These are phyloP conservation scores for Eucalyptus camaldulensis DNA, from an alignment of 345 rosid genomes.

Conservation along the genomic window DNA sequence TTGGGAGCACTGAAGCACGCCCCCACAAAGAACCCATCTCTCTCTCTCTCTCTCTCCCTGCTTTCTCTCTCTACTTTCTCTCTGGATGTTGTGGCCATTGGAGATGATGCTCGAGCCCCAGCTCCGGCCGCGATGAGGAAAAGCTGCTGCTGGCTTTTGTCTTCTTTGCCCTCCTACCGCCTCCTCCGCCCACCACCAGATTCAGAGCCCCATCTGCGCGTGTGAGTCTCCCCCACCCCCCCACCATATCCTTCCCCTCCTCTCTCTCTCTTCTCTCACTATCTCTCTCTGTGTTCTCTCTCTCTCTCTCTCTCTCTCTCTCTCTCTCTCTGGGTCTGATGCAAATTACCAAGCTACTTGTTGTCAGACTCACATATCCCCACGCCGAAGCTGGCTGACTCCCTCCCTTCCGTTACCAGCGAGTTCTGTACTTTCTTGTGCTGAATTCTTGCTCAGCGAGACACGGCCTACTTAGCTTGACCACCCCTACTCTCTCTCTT, in stretches of 20 bases:
- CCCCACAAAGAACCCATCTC: not conserved
- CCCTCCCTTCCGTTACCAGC: not conserved
- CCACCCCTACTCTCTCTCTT: not conserved
- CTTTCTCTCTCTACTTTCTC: not conserved
- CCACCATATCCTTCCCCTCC: not conserved
- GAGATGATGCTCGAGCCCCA: not conserved
- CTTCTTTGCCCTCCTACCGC: not conserved
- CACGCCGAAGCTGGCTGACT: not conserved
- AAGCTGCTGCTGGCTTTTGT: not conserved
- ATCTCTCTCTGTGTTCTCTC: not conserved
- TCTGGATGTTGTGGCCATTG: not conserved
- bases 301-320: not conserved
- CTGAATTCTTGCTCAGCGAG: not conserved
- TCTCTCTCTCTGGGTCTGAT: not conserved
- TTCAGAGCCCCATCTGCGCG: not conserved
- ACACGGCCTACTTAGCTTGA: not conserved
- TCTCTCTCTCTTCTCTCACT: not conserved
- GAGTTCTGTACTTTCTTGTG: not conserved
- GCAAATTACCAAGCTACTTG: not conserved
- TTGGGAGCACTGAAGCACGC: conserved; percentile 73
- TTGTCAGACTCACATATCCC: not conserved
- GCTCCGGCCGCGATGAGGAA: not conserved
- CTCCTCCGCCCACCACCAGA: not conserved
- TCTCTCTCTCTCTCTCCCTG: not conserved
- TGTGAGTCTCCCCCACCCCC: not conserved